These are phyloP conservation scores for Crithidia acanthocephali DNA, from an alignment of 208 protist species.

Conservation along the genomic window DNA sequence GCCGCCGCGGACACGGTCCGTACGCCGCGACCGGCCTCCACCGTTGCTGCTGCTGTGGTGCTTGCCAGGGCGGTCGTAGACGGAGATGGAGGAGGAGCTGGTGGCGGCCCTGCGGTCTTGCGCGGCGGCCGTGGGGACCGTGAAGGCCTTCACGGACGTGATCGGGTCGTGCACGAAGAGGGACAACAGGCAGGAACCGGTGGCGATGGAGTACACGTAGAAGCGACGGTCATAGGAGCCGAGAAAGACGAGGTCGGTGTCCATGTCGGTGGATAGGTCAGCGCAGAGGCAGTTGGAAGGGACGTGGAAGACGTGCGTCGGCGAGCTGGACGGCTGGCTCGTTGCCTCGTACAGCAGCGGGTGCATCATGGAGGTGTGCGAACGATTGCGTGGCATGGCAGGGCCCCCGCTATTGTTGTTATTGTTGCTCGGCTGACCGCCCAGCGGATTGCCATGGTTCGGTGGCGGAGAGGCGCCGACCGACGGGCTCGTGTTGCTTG, in stretches of 20 bases:
- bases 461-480: not conserved
- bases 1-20: not conserved
- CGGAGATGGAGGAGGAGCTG: constrained; percentile 20
- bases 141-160: constrained; percentile 71
- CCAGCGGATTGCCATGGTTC: not conserved
- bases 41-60: not conserved
- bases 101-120: not conserved
- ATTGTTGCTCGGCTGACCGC: not conserved
- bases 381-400: constrained; percentile 8
- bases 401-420: no score
- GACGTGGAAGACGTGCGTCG: constrained; percentile 66
- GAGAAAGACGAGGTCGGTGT: constrained; percentile 58
- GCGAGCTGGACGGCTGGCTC: constrained; percentile 5
- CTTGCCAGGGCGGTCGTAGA: constrained; percentile 8
- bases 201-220: constrained; percentile 75
- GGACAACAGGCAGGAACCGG: constrained; percentile 61
- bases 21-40: not conserved
- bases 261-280: constrained; percentile 48
- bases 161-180: constrained; percentile 81
- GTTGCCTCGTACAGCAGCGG: not conserved
- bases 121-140: constrained; percentile 32
- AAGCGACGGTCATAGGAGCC: constrained; percentile 80
- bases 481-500: not conserved
- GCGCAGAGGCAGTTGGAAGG: constrained; percentile 83
- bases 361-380: constrained; percentile 19